phyloP scores from a whole-genome alignment of 2,329 filamentous ascomycete species.

The Phialocephala sp. region DNA sequence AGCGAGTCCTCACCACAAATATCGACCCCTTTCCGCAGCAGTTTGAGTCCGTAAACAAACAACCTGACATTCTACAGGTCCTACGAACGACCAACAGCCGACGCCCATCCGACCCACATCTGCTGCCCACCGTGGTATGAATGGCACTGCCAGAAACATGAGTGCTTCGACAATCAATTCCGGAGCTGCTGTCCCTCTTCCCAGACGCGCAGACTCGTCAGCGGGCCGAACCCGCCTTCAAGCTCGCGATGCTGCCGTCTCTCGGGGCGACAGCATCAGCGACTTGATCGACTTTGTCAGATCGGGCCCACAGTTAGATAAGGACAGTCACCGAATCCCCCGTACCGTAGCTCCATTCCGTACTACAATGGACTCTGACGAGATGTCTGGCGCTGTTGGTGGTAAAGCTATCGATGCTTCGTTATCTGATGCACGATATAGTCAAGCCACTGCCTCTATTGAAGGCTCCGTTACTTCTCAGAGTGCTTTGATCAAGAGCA shows the following conservation, averaged over 20 bases:
- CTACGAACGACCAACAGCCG: constrained; percentile 47
- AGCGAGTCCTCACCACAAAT: neutral
- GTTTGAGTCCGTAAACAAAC: neutral
- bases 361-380: constrained; percentile 84
- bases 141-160: constrained; percentile 38
- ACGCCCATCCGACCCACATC: constrained; percentile 44
- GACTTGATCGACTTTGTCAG: constrained; percentile 97
- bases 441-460: constrained; percentile 49
- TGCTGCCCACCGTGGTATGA: constrained; percentile 39
- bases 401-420: constrained; percentile 63
- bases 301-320: constrained; percentile 67
- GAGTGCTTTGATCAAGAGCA: constrained; percentile 67
- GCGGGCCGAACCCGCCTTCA: constrained; percentile 62
- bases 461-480: constrained; percentile 68
- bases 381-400: constrained; percentile 62
- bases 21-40: neutral
- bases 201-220: constrained; percentile 39
- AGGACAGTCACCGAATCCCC: constrained; percentile 73
- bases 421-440: constrained; percentile 60
- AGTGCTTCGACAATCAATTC: constrained; percentile 32
- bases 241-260: constrained; percentile 73
- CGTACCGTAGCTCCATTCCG: constrained; percentile 85
- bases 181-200: constrained; percentile 27
- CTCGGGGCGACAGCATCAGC: constrained; percentile 70
- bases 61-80: constrained; percentile 53